Evolutionary conservation across 192 early-diverging fungal genomes (phyloP), one percentile per base, ranked within the genome.

Genomic region (Coemansia sp.): DNA sequence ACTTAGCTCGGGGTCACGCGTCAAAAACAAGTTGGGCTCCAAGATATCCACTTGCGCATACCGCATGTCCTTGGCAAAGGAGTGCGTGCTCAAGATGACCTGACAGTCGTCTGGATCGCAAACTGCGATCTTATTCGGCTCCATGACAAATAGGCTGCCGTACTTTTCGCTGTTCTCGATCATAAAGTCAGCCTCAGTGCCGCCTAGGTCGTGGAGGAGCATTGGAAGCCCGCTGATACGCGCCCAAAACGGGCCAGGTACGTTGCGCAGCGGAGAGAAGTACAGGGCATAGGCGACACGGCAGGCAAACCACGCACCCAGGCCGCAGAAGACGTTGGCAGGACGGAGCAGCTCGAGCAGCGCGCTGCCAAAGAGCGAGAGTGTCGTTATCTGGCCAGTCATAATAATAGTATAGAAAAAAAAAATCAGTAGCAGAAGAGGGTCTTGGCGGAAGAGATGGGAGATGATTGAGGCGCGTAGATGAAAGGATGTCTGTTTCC

Each of bases 181-280:
- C 69, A 82, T 73, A 44, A 72, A 77, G n/a, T 77, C 80, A 12
- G 55, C 75, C 42, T 69, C 78, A 20, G 39, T 72, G 58, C 78
- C 78, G 12, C 46, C 56, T 0, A 80, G 38, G 44, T 75, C 72
- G 50, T 71, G 62, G 31, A 68, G 51, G 12, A 75, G 24, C 73
- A 69, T 72, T 0, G 73, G 78, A 4, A 80, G 58, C n/a, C 46
- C 42, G 46, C 73, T 75, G 32, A 80, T 59, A 38, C 78, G 78
- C 1, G 67, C 22, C 78, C 78, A 80, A 48, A 80, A 71, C 2
- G 78, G 60, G 0, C 78, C 73, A 0, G 73, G 78, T 3, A 80
- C 67, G n/a, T 75, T 75, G 61, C 78, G 73, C 15, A 80, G 42
- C 0, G 78, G 78, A 3, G 78, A 80, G 8, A 80, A 45, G 40